Conservation (phyloP, 495 filamentous ascomycete genomes). For the Daldinia vernicosa region DNA sequence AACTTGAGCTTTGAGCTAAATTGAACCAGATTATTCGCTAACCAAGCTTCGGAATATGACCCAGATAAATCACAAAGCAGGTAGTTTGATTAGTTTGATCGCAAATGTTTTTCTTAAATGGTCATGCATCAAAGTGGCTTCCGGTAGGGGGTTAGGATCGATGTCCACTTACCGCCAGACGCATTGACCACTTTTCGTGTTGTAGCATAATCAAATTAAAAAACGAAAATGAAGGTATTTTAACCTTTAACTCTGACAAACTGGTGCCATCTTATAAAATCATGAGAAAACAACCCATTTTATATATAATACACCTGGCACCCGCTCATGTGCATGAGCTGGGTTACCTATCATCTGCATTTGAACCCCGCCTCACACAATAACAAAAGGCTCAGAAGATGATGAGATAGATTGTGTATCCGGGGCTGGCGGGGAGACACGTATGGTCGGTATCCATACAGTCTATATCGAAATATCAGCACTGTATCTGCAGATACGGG, state of each 20-base stretch:
- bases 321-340: slow-evolving; percentile 3
- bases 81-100: slow-evolving; percentile 16
- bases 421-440: slow-evolving; percentile 4
- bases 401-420: slow-evolving; percentile 1
- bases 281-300: neutral
- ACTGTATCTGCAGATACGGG: neutral
- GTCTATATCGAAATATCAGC: neutral
- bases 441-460: neutral
- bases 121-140: slow-evolving; percentile 3
- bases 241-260: neutral
- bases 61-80: slow-evolving; percentile 1
- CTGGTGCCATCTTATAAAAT: neutral
- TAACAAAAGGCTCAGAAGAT: neutral
- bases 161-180: slow-evolving; percentile 32
- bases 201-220: slow-evolving; percentile 2
- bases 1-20: neutral
- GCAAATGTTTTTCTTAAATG: slow-evolving; percentile 14
- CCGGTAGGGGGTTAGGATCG: slow-evolving; percentile 11
- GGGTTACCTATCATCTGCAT: slow-evolving; percentile 1
- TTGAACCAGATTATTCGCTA: neutral
- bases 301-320: neutral
- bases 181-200: slow-evolving; percentile 27
- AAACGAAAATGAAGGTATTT: slow-evolving; percentile 4
- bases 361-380: slow-evolving; percentile 2
- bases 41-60: neutral